Percentiles rank a stretch among this genome's conserved stretches.
phyloP scores from a whole-genome alignment of 2,329 filamentous ascomycete genomes.

The Fusarium tricinctum region DNA sequence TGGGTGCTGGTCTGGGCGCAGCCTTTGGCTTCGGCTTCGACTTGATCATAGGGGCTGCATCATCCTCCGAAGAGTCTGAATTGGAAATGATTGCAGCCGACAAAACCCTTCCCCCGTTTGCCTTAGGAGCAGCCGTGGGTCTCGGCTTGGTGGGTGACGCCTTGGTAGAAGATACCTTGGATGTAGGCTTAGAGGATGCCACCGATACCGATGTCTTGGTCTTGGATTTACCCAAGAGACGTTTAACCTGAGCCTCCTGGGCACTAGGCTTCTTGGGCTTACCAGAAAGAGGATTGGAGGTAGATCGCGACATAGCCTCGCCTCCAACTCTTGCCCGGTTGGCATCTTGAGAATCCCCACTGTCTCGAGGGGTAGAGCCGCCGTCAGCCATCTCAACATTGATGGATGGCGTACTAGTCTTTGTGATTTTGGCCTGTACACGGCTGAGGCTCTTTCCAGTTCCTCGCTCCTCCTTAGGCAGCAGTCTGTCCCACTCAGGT shows the following conservation, averaged over 20 bases:
- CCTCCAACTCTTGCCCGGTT: constrained; percentile 53
- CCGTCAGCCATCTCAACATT: constrained; percentile 67
- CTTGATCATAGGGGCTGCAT: constrained; percentile 57
- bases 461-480: constrained; percentile 69
- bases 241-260: constrained; percentile 69
- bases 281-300: constrained; percentile 63
- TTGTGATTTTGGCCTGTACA: constrained; percentile 71
- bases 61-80: constrained; percentile 68
- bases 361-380: constrained; percentile 58
- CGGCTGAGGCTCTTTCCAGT: constrained; percentile 72
- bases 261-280: constrained; percentile 71
- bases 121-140: constrained; percentile 44
- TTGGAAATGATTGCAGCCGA: constrained; percentile 71
- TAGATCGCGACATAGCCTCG: constrained; percentile 64
- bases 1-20: constrained; percentile 44
- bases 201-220: constrained; percentile 52
- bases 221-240: constrained; percentile 59
- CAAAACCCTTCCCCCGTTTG: constrained; percentile 62
- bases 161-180: constrained; percentile 57
- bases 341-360: constrained; percentile 47
- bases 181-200: constrained; percentile 54
- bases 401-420: constrained; percentile 64
- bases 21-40: constrained; percentile 51
- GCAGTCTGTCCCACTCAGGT: constrained; percentile 72
- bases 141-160: constrained; percentile 61